Evolutionary conservation across 768 basidiomycete species (phyloP).

Genomic region (Calvatia gigantea): DNA sequence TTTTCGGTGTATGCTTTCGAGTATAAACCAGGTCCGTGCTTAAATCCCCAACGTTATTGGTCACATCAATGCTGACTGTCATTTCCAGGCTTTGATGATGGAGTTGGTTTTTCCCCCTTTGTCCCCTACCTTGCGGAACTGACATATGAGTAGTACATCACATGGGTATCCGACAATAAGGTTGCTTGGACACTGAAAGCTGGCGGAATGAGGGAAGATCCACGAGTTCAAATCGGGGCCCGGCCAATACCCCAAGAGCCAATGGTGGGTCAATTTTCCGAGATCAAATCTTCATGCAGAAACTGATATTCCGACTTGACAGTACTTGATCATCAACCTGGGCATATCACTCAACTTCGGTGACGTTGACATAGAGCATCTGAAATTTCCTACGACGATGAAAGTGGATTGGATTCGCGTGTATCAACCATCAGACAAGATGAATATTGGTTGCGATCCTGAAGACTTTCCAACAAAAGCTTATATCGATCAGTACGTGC

Average conservation of each 20-base stretch:
- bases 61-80: background rate
- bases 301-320: background rate
- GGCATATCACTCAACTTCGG: constrained; percentile 83
- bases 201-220: constrained; percentile 55
- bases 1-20: constrained; percentile 79
- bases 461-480: constrained; percentile 69
- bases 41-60: background rate
- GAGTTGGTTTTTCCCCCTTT: constrained; percentile 33
- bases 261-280: constrained; percentile 48
- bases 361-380: constrained; percentile 61
- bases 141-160: constrained; percentile 53
- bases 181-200: constrained; percentile 69
- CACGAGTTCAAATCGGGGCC: constrained; percentile 54
- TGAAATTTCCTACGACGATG: constrained; percentile 75
- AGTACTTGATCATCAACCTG: constrained; percentile 85
- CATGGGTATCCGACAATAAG: constrained; percentile 67
- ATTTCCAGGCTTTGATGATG: constrained; percentile 43
- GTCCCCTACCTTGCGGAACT: background rate
- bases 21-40: constrained; percentile 58
- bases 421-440: constrained; percentile 68
- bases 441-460: constrained; percentile 87
- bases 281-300: background rate
- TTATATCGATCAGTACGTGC: constrained; percentile 70
- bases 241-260: constrained; percentile 82
- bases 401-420: constrained; percentile 86